Evolutionary conservation across 1,139 yeast genomes (phyloP).

Genomic region (Zygosaccharomyces sapae): DNA sequence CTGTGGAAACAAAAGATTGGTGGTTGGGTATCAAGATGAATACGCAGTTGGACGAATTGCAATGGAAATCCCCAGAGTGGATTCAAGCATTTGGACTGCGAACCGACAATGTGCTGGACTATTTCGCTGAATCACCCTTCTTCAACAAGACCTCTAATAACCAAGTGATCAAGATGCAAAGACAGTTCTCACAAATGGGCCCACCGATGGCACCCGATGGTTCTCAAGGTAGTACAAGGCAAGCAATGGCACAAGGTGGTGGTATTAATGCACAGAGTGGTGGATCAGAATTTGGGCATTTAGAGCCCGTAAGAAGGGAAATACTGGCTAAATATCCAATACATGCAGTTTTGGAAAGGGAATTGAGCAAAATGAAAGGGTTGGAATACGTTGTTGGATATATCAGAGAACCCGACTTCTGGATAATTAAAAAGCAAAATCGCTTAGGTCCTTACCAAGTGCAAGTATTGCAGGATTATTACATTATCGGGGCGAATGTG

Average conservation of each 20-base stretch:
- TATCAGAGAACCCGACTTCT: conserved; percentile 82
- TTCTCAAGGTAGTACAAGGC: neutral
- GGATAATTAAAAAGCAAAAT: conserved; percentile 83
- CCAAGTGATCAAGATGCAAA: conserved; percentile 92
- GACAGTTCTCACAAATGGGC: conserved; percentile 51
- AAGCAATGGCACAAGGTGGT: conserved; percentile 1
- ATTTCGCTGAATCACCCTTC: conserved; percentile 90
- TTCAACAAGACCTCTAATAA: conserved; percentile 91
- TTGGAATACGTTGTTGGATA: conserved; percentile 73
- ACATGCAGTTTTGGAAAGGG: conserved; percentile 41
- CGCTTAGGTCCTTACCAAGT: conserved; percentile 52
- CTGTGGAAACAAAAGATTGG: neutral
- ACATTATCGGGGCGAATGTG: conserved; percentile 85
- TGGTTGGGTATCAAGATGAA: conserved; percentile 13
- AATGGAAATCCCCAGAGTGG: conserved; percentile 98
- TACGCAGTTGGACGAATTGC: conserved; percentile 72
- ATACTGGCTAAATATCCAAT: conserved; percentile 30
- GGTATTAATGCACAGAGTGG: conserved; percentile 10
- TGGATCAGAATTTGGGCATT: conserved; percentile 18
- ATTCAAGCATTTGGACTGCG: conserved; percentile 81
- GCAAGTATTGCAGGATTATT: conserved; percentile 65
- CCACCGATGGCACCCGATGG: conserved; percentile 18
- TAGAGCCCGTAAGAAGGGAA: conserved; percentile 27
- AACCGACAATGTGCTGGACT: conserved; percentile 86
- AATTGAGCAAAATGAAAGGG: conserved; percentile 76